Evolutionary conservation across 192 early-diverging fungal species (phyloP).

Genomic region (Gonapodya sp.): DNA sequence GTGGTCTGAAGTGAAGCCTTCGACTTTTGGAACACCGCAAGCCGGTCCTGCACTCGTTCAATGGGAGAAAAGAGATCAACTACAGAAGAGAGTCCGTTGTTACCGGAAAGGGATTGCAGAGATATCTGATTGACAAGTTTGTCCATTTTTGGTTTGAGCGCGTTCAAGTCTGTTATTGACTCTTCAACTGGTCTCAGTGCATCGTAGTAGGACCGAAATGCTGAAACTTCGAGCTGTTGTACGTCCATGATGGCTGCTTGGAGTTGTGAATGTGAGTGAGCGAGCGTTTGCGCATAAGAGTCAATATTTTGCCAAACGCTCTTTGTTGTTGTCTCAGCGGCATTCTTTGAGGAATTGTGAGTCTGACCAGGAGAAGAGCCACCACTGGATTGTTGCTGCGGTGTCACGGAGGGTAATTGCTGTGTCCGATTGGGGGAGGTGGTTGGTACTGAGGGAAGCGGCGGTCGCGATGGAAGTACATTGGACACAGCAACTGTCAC

Average conservation of each 20-base stretch:
- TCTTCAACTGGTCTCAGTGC: neutral
- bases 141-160: neutral
- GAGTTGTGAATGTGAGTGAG: neutral
- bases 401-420: neutral
- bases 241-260: neutral
- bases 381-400: neutral
- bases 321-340: no score
- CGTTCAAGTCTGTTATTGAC: neutral
- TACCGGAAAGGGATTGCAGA: neutral
- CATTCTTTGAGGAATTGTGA: neutral
- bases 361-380: neutral
- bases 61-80: neutral
- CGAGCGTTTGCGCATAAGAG: neutral
- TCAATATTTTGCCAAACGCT: neutral
- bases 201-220: neutral
- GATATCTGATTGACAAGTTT: neutral
- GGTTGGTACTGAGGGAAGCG: neutral
- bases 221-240: neutral
- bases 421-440: neutral
- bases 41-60: neutral
- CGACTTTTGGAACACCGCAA: neutral
- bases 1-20: neutral
- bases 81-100: neutral
- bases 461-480: neutral
- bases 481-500: no score